Base-by-base conservation (phyloP, 305 asterid genomes). In the Rubia occidens region DNA sequence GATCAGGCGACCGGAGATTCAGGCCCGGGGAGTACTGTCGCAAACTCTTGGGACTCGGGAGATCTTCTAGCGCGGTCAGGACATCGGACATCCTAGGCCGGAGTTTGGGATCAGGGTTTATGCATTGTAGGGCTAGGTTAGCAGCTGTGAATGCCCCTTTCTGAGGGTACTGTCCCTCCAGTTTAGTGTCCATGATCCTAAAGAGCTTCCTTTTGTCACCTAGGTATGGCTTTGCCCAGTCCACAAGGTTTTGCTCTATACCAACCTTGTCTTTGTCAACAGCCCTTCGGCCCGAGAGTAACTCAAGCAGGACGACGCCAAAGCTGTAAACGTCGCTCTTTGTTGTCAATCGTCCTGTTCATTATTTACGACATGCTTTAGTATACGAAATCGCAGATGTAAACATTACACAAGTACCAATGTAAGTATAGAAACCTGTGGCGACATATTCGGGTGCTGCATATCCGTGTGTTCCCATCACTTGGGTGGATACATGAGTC, bases 361-460 rank as follows among this genome's bases (percentile, higher is more conserved):
- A 29, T 60, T 56, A 3, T 3, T 49, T 47, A 68, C 53, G 45
- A 40, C 51, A 17, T 11, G 20, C 63, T 42, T 40, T 17, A 53
- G 13, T 40, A 10, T 9, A 59, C 58, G 2, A 10, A 21, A 10
- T 21, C 4, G 7, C 29, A 11, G 14, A 54, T 59, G 64, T 44
- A 8, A 64, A 26, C 21, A 21, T 3, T 53, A 14, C 9, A 51
- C 37, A 58, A 20, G 47, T 21, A 59, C 6, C 29, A n/a, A 8
- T 2, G 20, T 6, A 60, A 64, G 26, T 11, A 40, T 61, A 6
- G 0, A 24, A 58, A 89, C 98, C 98, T 82, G 97, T 94, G 70
- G 97, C 96, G 6, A 94, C 95, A 67, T 90, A 90, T 78, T 94
- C 98, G 0, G 97, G 98, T 3, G 98, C 98, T 61, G 97, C 97